Evolutionary conservation across 768 basidiomycete species (phyloP).

Genomic region (Boletus sensibilis): DNA sequence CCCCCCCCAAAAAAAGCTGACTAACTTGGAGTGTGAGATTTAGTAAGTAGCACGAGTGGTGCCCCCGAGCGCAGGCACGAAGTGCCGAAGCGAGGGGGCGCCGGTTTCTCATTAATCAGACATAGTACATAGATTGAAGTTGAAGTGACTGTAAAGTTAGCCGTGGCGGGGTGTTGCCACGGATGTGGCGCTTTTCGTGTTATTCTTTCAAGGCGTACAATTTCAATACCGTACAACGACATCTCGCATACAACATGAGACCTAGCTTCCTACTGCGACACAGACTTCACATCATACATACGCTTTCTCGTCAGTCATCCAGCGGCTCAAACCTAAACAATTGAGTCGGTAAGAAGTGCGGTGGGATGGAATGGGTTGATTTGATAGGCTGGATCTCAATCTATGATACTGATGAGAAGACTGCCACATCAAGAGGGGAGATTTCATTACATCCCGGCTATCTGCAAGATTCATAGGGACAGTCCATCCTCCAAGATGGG

Average conservation of each 20-base stretch:
- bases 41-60: too few species aligned
- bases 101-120: too few species aligned
- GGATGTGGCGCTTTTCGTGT: too few species aligned
- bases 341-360: neutral
- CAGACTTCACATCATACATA: neutral
- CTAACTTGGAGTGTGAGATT: too few species aligned
- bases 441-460: neutral
- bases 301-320: neutral
- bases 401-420: neutral
- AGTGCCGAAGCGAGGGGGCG: too few species aligned
- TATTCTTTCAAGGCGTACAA: too few species aligned
- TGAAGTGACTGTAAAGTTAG: too few species aligned
- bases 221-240: neutral
- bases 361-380: rapidly evolving
- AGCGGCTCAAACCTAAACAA: neutral
- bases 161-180: too few species aligned
- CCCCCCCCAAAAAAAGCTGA: too few species aligned
- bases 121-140: too few species aligned
- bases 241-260: neutral
- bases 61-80: too few species aligned
- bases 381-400: neutral
- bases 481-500: neutral
- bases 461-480: rapidly evolving
- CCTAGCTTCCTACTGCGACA: neutral
- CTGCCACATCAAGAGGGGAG: neutral